Base-by-base conservation (phyloP, 1,284 basidiomycete genomes). In the Xerocomus cyaneibrunnescens region DNA sequence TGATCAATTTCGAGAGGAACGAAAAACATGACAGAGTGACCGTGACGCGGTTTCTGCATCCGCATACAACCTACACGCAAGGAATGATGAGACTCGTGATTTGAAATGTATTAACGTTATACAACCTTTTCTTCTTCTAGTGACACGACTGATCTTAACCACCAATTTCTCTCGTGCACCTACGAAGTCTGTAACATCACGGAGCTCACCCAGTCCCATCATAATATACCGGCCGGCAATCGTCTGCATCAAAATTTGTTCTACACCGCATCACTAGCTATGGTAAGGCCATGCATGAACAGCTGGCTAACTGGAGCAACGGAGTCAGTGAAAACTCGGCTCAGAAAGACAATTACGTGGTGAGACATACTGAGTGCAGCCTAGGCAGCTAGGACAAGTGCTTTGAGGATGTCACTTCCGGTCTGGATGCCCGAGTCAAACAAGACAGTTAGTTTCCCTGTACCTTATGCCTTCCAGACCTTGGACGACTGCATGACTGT, bases 361-460 rank as follows among this genome's bases (percentile, higher is more conserved):
- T 12, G 21, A 37, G 21, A 76, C 85, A 60, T 58, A 87, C 85
- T 64, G 17, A 87, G 61, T 10, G 88, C 79, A 9, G 71, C 85
- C 57, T 87, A 81, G 13, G 86, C 85, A 40, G 85, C 85, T 0
- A 88, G 71, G 3, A 85, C 84, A 22, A 88, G 65, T 0, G 89
- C 89, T 70, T 91, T 91, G 69, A 92, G 77, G 35, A 90, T 80
- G 58, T 92, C 89, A 47, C 81, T 79, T 13, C 87, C 89, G 0
- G 82, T 87, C 37, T 90, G 80, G 51, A 92, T 81, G 3, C 89
- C 89, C 5, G 87, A 92, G 64, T 93, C 90, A 63, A 92, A 92
- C 2, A 93, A 72, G 14, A 94, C 72, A 1, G 85, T 86, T 44
- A 92, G 72, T 45, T 79, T 79, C 7, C 82, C 83, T 1, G 76